Conservation (phyloP, 1,284 basidiomycete species). For the Tilletia walkeri region DNA sequence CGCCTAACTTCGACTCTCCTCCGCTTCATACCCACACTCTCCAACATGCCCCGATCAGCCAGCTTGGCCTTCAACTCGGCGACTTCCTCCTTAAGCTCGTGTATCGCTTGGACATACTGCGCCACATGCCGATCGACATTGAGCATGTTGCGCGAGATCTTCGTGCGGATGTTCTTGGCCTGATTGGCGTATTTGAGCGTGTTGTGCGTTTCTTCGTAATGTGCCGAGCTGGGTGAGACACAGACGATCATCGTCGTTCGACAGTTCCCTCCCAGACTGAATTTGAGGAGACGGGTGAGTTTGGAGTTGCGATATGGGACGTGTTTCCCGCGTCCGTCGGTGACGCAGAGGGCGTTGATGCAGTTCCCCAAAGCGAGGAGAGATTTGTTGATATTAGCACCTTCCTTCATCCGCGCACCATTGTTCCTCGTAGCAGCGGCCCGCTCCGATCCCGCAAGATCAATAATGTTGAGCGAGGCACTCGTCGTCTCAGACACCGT, state of each 20-base stretch:
- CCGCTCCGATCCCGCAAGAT: conserved; percentile 53
- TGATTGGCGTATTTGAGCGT: conserved; percentile 56
- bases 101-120: conserved; percentile 77
- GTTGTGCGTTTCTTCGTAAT: conserved; percentile 56
- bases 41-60: conserved; percentile 60
- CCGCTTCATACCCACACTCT: conserved; percentile 63
- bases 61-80: conserved; percentile 81
- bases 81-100: conserved; percentile 76
- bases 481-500: conserved; percentile 47
- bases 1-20: conserved; percentile 59
- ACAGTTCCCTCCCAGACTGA: conserved; percentile 56
- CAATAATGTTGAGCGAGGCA: conserved; percentile 55
- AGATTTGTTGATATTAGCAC: conserved; percentile 56
- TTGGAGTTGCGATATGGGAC: conserved; percentile 55
- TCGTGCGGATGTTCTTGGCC: conserved; percentile 56
- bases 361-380: conserved; percentile 54
- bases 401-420: conserved; percentile 55
- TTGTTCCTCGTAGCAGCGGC: conserved; percentile 54
- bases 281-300: conserved; percentile 54
- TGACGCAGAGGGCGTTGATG: conserved; percentile 55
- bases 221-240: conserved; percentile 51
- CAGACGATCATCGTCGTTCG: conserved; percentile 56
- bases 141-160: conserved; percentile 53
- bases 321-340: conserved; percentile 41
- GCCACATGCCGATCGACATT: conserved; percentile 55